Evolutionary conservation across 2,329 filamentous ascomycete genomes (phyloP).

Genomic region (Penicillium sp.): DNA sequence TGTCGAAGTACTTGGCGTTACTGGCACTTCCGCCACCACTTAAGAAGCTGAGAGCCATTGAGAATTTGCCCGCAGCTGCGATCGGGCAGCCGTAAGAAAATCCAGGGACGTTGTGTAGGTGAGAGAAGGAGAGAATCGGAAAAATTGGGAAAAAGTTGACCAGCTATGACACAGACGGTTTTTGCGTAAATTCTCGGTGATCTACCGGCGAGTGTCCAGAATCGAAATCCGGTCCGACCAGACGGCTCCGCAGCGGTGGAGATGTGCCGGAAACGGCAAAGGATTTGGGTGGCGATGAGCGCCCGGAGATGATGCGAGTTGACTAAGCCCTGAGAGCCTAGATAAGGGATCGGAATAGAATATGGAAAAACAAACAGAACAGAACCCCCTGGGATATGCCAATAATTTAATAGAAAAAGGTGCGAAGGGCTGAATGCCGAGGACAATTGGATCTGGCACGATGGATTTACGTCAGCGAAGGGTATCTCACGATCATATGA

Average conservation of each 20-base stretch:
- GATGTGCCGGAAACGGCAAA: constrained; percentile 32
- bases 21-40: constrained; percentile 42
- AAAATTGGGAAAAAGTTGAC: constrained; percentile 9
- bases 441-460: constrained; percentile 3
- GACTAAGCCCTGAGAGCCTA: constrained; percentile 19
- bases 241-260: constrained; percentile 31
- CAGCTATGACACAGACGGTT: constrained; percentile 20
- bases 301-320: constrained; percentile 15
- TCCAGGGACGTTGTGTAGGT: not conserved
- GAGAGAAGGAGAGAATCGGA: constrained; percentile 1
- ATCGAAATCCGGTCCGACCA: constrained; percentile 47
- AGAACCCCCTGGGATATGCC: not conserved
- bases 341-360: not conserved
- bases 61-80: constrained; percentile 15
- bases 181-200: constrained; percentile 22
- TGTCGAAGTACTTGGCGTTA: constrained; percentile 51
- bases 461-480: constrained; percentile 21
- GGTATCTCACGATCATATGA: constrained; percentile 10
- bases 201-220: constrained; percentile 39
- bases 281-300: constrained; percentile 19
- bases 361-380: not conserved
- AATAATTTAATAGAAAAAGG: not conserved
- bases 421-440: not conserved
- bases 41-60: constrained; percentile 49
- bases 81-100: constrained; percentile 15